Conservation (phyloP, 1,284 basidiomycete genomes). For the Porogramme epimiltina region DNA sequence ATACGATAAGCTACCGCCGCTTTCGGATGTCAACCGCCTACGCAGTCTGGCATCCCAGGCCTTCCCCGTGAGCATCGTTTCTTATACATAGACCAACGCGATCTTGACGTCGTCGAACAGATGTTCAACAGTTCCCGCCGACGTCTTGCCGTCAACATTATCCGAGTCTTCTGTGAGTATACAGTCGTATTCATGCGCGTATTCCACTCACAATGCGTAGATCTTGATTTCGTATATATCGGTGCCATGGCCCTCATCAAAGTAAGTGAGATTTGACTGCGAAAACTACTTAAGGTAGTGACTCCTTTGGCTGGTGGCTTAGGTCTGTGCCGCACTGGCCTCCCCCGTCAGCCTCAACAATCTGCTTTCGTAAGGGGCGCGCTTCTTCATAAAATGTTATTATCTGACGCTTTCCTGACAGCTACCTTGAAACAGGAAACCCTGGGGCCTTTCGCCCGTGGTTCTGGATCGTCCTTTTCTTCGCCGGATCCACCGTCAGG, state of each 20-base stretch:
- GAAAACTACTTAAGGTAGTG: no score
- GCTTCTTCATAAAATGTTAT: no score
- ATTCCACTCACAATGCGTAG: constrained; percentile 11
- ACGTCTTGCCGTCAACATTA: constrained; percentile 30
- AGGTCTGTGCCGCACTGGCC: constrained; percentile 34
- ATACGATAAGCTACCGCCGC: constrained; percentile 40
- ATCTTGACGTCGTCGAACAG: constrained; percentile 25
- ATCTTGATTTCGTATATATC: constrained; percentile 24
- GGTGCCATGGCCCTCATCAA: constrained; percentile 17
- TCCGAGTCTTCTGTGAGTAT: constrained; percentile 26
- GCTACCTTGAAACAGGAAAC: constrained; percentile 45
- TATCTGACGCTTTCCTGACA: constrained; percentile 8
- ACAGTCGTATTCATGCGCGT: neutral
- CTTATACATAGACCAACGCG: neutral
- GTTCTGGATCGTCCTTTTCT: constrained; percentile 67
- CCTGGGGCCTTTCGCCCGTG: constrained; percentile 40
- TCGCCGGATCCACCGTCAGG: constrained; percentile 55
- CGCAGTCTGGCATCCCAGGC: constrained; percentile 30
- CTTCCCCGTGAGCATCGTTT: no score
- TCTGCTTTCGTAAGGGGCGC: no score
- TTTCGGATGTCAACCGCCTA: constrained; percentile 49
- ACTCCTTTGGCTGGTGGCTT: neutral
- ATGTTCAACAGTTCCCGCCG: constrained; percentile 23
- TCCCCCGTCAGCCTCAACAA: constrained; percentile 49
- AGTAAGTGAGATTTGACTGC: neutral